Percentiles rank a stretch among this genome's conserved stretches.
These are phyloP conservation scores for Boletellus sp. DNA, from an alignment of 768 basidiomycete species.

Conservation along the genomic window DNA sequence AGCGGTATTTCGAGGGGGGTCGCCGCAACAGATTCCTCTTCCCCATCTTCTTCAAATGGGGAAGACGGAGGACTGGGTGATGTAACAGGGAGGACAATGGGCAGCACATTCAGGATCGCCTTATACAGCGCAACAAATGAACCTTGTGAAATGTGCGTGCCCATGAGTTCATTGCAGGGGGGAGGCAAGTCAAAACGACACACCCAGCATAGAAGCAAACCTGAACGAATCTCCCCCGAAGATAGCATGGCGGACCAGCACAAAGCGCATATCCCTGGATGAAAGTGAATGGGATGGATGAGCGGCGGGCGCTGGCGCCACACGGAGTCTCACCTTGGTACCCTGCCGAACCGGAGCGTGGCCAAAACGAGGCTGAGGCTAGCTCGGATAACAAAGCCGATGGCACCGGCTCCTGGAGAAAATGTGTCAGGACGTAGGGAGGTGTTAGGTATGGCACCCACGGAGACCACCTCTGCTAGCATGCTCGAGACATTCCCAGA, in stretches of 20 bases:
- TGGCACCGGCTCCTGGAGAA: slow-evolving; percentile 65
- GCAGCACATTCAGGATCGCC: slow-evolving; percentile 71
- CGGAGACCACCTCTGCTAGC: slow-evolving; percentile 67
- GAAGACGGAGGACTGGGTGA: slow-evolving; percentile 18
- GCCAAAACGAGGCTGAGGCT: slow-evolving; percentile 79
- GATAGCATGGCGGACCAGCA: slow-evolving; percentile 73
- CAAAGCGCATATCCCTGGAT: slow-evolving; percentile 56
- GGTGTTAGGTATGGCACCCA: slow-evolving; percentile 37
- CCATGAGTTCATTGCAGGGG: neutral
- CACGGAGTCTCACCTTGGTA: slow-evolving; percentile 52
- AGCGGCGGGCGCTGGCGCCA: neutral
- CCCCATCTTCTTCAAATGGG: slow-evolving; percentile 32
- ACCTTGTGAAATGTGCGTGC: slow-evolving; percentile 37
- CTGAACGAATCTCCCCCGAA: slow-evolving; percentile 81
- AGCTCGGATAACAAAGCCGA: slow-evolving; percentile 81
- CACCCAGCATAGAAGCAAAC: slow-evolving; percentile 87
- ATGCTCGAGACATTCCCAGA: slow-evolving; percentile 68
- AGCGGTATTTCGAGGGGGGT: slow-evolving; percentile 15
- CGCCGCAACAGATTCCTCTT: slow-evolving; percentile 11
- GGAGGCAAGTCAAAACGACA: neutral
- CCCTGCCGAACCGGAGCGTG: slow-evolving; percentile 64
- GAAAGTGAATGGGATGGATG: neutral
- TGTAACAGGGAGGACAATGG: slow-evolving; percentile 58
- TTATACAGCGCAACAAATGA: slow-evolving; percentile 79
- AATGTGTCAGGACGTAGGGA: neutral